Conservation (phyloP, 768 basidiomycete genomes). For the Xerocomus potaroensis region DNA sequence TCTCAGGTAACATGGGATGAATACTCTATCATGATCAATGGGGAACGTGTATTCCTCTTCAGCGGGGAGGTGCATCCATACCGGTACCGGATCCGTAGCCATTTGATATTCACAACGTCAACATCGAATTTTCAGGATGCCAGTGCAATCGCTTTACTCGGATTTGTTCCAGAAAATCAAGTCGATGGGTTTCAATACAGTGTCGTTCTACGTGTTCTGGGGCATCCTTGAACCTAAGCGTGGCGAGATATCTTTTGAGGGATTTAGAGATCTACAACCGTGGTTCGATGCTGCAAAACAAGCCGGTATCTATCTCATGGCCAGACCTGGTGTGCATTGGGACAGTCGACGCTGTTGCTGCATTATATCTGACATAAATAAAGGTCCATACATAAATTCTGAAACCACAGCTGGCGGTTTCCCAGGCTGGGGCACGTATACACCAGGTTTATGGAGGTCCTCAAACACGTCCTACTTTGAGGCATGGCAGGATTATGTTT, state of each 20-base stretch:
- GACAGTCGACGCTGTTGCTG: background rate
- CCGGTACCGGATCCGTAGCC: conserved; percentile 26
- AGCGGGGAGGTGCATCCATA: conserved; percentile 64
- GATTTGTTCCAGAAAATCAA: conserved; percentile 64
- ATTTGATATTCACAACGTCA: background rate
- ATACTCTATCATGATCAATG: conserved; percentile 53
- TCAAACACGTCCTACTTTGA: conserved; percentile 42
- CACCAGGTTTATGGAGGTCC: conserved; percentile 45
- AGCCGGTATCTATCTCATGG: conserved; percentile 26
- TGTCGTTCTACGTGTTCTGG: conserved; percentile 61
- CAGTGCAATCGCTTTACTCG: conserved; percentile 33
- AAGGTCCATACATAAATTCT: conserved; percentile 28
- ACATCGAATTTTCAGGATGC: conserved; percentile 20
- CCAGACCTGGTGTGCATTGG: conserved; percentile 20
- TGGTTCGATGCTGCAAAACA: conserved; percentile 28
- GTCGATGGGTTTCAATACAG: conserved; percentile 34
- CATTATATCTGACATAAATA: background rate
- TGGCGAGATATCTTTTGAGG: conserved; percentile 50
- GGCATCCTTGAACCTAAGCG: conserved; percentile 40
- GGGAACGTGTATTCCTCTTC: conserved; percentile 53
- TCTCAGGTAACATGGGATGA: conserved; percentile 53
- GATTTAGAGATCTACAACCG: conserved; percentile 35
- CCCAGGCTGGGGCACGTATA: conserved; percentile 57
- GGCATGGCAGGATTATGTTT: conserved; percentile 58
- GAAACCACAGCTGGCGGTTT: conserved; percentile 40